Conservation (phyloP, 75 land plant species). For the Pinus taeda region DNA sequence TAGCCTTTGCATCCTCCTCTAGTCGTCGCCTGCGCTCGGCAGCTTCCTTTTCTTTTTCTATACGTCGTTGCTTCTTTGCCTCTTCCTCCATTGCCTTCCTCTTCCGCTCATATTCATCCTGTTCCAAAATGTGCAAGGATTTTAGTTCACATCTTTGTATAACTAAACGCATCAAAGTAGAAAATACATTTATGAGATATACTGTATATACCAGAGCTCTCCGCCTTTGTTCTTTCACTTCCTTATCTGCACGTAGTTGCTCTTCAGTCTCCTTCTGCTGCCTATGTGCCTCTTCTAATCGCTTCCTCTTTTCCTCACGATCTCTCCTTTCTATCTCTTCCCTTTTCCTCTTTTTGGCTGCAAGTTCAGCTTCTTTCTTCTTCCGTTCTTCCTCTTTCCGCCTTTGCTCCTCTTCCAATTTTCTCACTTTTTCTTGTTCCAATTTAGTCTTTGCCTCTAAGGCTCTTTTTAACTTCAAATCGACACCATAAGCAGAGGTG, state of each 20-base stretch:
- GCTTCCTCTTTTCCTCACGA: slow-evolving; percentile 64
- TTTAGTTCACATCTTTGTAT: neutral
- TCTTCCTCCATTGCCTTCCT: slow-evolving; percentile 46
- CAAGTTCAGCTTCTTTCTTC: slow-evolving; percentile 72
- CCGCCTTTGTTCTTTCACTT: slow-evolving; percentile 31
- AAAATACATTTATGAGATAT: neutral
- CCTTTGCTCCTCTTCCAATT: slow-evolving; percentile 51
- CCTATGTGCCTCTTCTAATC: slow-evolving; percentile 48
- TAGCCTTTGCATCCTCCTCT: slow-evolving; percentile 21
- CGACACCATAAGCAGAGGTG: slow-evolving; percentile 8
- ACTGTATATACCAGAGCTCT: slow-evolving; percentile 16
- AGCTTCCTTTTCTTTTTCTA: slow-evolving; percentile 47
- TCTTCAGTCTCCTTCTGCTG: slow-evolving; percentile 48
- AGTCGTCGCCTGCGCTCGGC: slow-evolving; percentile 22
- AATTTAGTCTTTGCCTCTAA: slow-evolving; percentile 36
- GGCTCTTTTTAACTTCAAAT: slow-evolving; percentile 23
- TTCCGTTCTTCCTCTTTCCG: slow-evolving; percentile 71
- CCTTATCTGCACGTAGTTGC: slow-evolving; percentile 41
- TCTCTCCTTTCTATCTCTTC: slow-evolving; percentile 75
- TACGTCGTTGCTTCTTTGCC: slow-evolving; percentile 26
- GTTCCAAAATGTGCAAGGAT: neutral
- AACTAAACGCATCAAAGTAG: neutral
- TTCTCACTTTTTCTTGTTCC: slow-evolving; percentile 63
- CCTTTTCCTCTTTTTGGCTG: slow-evolving; percentile 62
- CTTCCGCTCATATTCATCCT: slow-evolving; percentile 41